Evolutionary conservation across 2,329 filamentous ascomycete genomes (phyloP).

Genomic region (Bipolaris zeicola): DNA sequence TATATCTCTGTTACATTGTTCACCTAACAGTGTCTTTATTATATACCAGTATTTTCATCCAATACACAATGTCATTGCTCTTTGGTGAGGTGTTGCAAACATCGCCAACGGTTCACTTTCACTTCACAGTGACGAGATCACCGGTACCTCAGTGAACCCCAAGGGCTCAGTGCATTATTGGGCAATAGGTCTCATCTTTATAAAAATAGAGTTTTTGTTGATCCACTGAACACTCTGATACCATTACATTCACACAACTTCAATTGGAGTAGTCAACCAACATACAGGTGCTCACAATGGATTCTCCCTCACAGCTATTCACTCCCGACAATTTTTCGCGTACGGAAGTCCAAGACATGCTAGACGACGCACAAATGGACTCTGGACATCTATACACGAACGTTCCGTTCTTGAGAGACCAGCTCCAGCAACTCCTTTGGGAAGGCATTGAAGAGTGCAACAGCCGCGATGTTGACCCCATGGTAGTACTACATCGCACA

Average conservation of each 20-base stretch:
- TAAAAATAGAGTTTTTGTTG: background rate
- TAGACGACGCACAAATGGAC: conserved; percentile 6
- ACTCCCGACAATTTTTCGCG: background rate
- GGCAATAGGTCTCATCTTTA: background rate
- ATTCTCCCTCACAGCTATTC: background rate
- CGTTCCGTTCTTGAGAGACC: conserved; percentile 1
- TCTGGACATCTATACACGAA: conserved; percentile 4
- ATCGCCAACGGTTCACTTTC: background rate
- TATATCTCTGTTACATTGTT: background rate
- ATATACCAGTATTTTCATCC: background rate
- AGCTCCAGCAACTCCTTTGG: conserved; percentile 1
- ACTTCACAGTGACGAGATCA: background rate
- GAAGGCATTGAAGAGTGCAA: conserved; percentile 9
- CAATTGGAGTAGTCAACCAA: background rate
- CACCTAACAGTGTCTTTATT: background rate
- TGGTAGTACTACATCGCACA: conserved; percentile 5
- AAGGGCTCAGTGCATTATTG: background rate
- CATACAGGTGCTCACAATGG: background rate
- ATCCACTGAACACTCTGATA: background rate
- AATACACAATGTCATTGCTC: background rate
- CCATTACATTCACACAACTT: background rate
- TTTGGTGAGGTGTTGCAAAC: background rate
- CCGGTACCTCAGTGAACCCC: too few species aligned
- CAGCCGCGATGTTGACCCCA: background rate
- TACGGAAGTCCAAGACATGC: conserved; percentile 7